Conservation (phyloP, 345 rosid species). For the Adansonia digitata region DNA sequence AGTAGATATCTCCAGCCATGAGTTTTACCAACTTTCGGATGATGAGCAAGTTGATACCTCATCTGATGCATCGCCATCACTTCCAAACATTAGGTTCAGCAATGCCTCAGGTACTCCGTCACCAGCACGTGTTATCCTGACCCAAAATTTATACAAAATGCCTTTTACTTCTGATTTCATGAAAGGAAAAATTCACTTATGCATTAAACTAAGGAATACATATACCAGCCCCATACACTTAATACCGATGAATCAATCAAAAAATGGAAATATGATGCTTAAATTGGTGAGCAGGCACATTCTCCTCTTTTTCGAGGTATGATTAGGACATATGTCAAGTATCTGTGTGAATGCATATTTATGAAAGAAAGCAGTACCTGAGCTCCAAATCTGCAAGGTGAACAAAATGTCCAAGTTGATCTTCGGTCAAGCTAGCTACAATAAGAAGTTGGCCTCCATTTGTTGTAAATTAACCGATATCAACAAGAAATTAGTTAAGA, state of each 20-base stretch:
- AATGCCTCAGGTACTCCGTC: slow-evolving; percentile 62
- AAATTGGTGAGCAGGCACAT: neutral
- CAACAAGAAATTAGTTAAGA: slow-evolving; percentile 64
- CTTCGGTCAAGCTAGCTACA: slow-evolving; percentile 54
- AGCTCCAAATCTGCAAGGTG: slow-evolving; percentile 65
- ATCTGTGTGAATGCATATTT: neutral
- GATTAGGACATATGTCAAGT: neutral
- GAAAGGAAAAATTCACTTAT: neutral
- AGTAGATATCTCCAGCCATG: slow-evolving; percentile 85
- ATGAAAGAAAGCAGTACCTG: slow-evolving; percentile 41
- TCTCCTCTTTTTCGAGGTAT: neutral
- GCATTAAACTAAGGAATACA: neutral
- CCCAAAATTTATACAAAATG: slow-evolving; percentile 1
- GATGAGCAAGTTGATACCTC: slow-evolving; percentile 62
- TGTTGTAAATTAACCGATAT: slow-evolving; percentile 56
- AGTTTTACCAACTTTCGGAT: slow-evolving; percentile 71
- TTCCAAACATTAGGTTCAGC: slow-evolving; percentile 76
- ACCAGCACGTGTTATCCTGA: slow-evolving; percentile 65
- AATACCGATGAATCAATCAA: neutral
- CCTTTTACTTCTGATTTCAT: neutral
- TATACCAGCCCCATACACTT: neutral
- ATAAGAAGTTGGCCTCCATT: slow-evolving; percentile 50
- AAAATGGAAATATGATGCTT: neutral
- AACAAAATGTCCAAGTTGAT: slow-evolving; percentile 63
- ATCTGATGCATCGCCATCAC: slow-evolving; percentile 53